A percentile compares a stretch with the other conserved stretches of the same genome.
Evolutionary conservation across 306 rosid genomes (phyloP).

Genomic region (Fragaria iinumae): DNA sequence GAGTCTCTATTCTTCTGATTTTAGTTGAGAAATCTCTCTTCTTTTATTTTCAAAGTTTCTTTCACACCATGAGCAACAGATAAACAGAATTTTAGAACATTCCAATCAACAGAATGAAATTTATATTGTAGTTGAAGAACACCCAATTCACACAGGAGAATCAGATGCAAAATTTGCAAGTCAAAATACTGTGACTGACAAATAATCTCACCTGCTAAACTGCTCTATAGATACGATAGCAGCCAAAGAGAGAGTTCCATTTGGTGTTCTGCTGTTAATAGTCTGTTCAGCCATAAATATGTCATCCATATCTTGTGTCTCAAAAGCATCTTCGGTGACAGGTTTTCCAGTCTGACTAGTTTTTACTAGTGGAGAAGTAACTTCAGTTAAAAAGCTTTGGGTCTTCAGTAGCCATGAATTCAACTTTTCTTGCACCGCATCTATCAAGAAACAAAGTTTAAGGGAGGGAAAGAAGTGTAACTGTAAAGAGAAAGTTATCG

Average conservation of each 20-base stretch:
- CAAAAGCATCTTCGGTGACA: conserved; percentile 43
- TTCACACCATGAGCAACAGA: neutral
- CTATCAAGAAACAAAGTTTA: conserved; percentile 32
- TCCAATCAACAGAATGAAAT: neutral
- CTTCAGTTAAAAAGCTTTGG: conserved; percentile 73
- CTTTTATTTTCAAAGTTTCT: neutral
- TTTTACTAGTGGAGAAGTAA: conserved; percentile 67
- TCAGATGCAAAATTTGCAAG: neutral
- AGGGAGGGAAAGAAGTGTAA: neutral
- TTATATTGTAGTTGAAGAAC: neutral
- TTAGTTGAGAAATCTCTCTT: neutral
- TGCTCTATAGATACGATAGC: conserved; percentile 86
- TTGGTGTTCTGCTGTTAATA: conserved; percentile 57
- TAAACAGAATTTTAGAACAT: neutral
- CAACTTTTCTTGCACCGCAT: conserved; percentile 69
- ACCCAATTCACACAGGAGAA: neutral
- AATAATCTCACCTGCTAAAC: conserved; percentile 84
- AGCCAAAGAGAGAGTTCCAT: conserved; percentile 77
- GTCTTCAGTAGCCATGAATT: conserved; percentile 65
- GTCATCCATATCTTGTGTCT: conserved; percentile 57
- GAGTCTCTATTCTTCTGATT: neutral
- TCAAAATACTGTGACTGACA: conserved; percentile 1
- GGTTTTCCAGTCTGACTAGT: conserved; percentile 55
- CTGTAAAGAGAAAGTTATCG: neutral
- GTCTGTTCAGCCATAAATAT: conserved; percentile 73